phyloP scores from a whole-genome alignment of 805 yeast genomes.

The Candida nemodendra region DNA sequence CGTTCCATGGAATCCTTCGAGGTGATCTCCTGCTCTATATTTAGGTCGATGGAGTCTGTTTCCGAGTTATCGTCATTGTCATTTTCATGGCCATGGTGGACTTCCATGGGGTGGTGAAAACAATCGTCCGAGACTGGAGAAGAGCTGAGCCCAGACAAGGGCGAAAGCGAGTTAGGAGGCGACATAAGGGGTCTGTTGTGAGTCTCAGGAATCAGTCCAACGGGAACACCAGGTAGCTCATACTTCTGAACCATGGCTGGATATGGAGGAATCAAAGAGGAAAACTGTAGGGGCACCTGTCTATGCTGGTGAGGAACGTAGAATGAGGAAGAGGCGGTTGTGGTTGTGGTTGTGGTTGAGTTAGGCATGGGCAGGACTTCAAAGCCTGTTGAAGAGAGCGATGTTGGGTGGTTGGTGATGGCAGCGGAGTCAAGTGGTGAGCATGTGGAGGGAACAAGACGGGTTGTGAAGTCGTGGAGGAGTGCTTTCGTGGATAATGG shows the following conservation, averaged over 20 bases:
- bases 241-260: neutral
- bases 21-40: constrained; percentile 7
- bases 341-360: neutral
- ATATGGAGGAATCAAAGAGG: no score
- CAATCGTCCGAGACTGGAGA: constrained; percentile 3
- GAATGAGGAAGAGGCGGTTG: neutral
- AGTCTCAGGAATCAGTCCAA: no score
- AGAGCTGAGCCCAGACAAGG: constrained; percentile 4
- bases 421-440: neutral
- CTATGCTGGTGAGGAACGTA: neutral
- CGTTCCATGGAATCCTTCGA: constrained; percentile 6
- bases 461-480: neutral
- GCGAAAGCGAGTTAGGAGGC: constrained; percentile 5
- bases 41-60: constrained; percentile 10
- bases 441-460: neutral
- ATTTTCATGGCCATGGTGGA: constrained; percentile 2
- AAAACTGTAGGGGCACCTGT: neutral
- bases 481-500: neutral
- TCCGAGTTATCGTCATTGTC: constrained; percentile 7
- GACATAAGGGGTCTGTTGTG: constrained; percentile 1
- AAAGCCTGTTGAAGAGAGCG: neutral
- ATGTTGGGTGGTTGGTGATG: neutral
- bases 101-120: neutral
- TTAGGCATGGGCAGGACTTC: neutral
- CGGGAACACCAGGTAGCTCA: neutral